Evolutionary conservation across 495 filamentous ascomycete genomes (phyloP), one percentile per base, ranked within the genome.

Genomic region (Baudoinia panamericana): DNA sequence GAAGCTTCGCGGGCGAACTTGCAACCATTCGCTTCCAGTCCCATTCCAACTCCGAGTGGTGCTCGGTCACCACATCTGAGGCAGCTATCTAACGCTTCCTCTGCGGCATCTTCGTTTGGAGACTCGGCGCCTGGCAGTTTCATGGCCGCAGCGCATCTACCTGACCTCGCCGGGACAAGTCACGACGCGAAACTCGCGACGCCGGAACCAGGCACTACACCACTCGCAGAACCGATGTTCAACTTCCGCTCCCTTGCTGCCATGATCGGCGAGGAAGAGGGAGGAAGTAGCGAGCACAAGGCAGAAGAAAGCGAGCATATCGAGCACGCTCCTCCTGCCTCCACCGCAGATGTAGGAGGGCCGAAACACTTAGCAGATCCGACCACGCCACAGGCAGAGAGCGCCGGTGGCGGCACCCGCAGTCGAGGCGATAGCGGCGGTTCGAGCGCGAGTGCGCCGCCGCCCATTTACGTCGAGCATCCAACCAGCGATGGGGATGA

Each of bases 161-260:
- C 61, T 30, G 54, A 46, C 37, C 30, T 48, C 11, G 49, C 39
- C n/a, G 39, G 43, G 7, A 45, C 39, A n/a, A 36, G 16, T 12
- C 53, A 46, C n/a, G 48, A 52, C 21, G 34, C 9, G 30, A 9
- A 9, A 4, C n/a, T 11, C 16, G 10, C 5, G 6, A 36, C 29
- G 2, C 36, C 50, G 4, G 36, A 38, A 12, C 23, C 45, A 6
- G 42, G 48, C 0, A 48, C 46, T 6, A 58, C 57, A 0, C 52
- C 62, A 27, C 70, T 72, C 32, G 58, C 65, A 0, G 87, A 94
- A 51, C 74, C 82, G 2, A 75, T 93, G 74, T 87, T 93, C 63
- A 93, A 92, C 58, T 94, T 95, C 52, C 67, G 82, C 39, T 93
- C 84, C 49, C 64, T 95, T 19, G 82, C 82, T 3, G 82, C 80